Base-by-base conservation (phyloP, 306 rosid species). In the Ochetophila trinervis region DNA sequence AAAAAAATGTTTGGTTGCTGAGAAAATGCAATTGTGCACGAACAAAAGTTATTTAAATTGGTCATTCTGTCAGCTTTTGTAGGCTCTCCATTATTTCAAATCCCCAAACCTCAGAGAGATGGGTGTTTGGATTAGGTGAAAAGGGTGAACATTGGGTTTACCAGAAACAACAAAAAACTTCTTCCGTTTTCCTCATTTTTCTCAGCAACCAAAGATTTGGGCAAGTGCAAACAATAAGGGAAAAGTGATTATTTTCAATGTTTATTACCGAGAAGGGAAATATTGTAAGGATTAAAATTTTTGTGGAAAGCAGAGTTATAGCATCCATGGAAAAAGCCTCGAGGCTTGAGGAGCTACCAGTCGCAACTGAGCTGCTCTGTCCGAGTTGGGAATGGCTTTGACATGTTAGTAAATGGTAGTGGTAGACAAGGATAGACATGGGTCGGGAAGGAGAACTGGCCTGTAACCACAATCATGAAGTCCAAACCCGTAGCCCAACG, bases 201-300 rank as follows among this genome's bases (percentile, higher is more conserved):
- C 57, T 13, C 55, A n/a, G 32, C 47, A 45, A 27, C 23, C 57
- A 44, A 23, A 19, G 5, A 48, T n/a, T 32, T 8, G 53, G 2
- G 47, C 34, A 17, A 36, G 12, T 21, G 23, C 35, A 52, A 20
- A 42, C 20, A 40, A 2, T 11, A 1, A 54, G 20, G 12, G 16
- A 17, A 16, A 12, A 23, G 27, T n/a, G 8, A 21, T 48, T 4
- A 3, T 4, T 32, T 4, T n/a, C 8, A 3, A 34, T 52, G 24
- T n/a, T 1, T 0, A 5, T 72, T 72, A 74, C 79, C 79, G 54
- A 18, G 74, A 53, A 67, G 53, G 67, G 44, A 13, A 47, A 20
- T 35, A 58, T 13, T 17, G 68, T 67, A 4, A 52, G 34, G 30
- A 69, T 21, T 4, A 44, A 60, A 36, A 53, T 19, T 51, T 27